phyloP scores from a whole-genome alignment of 2,329 filamentous ascomycete genomes.

The Zasmidium angulare region DNA sequence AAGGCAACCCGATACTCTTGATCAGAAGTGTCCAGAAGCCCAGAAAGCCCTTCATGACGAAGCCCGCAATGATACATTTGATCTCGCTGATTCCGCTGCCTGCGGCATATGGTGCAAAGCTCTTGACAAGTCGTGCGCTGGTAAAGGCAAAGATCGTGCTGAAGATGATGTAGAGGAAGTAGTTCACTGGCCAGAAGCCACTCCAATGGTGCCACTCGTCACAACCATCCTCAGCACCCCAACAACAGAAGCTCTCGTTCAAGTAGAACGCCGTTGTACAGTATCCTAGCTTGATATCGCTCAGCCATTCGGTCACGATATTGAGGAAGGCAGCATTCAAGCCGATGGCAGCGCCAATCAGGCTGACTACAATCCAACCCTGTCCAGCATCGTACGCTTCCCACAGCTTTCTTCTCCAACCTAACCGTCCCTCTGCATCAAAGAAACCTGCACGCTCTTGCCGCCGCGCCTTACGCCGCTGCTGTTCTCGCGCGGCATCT shows the following conservation, averaged over 20 bases:
- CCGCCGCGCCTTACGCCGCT: conserved; percentile 73
- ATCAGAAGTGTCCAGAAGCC: conserved; percentile 89
- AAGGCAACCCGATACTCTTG: conserved; percentile 85
- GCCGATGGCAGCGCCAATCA: conserved; percentile 90
- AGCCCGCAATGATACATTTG: conserved; percentile 98
- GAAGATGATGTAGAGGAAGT: conserved; percentile 83
- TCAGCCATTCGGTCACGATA: conserved; percentile 95
- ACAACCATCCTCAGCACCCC: conserved; percentile 90
- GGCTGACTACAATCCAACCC: conserved; percentile 94
- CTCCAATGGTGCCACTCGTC: conserved; percentile 89
- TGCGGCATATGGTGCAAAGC: conserved; percentile 91
- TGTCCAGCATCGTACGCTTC: conserved; percentile 95
- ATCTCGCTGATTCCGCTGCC: conserved; percentile 98
- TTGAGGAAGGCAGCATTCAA: conserved; percentile 90
- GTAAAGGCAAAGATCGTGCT: conserved; percentile 74
- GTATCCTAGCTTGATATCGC: conserved; percentile 93
- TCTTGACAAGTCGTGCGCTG: conserved; percentile 80
- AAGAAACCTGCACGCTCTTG: conserved; percentile 71
- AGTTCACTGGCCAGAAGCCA: conserved; percentile 73
- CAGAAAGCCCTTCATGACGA: conserved; percentile 98
- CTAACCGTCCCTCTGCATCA: conserved; percentile 65
- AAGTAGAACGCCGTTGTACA: conserved; percentile 95
- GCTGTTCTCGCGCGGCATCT: conserved; percentile 87
- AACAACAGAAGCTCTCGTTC: conserved; percentile 97
- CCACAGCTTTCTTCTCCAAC: conserved; percentile 78